These are phyloP conservation scores for Polyporus arcularius DNA, from an alignment of 768 basidiomycete species.

Conservation along the genomic window DNA sequence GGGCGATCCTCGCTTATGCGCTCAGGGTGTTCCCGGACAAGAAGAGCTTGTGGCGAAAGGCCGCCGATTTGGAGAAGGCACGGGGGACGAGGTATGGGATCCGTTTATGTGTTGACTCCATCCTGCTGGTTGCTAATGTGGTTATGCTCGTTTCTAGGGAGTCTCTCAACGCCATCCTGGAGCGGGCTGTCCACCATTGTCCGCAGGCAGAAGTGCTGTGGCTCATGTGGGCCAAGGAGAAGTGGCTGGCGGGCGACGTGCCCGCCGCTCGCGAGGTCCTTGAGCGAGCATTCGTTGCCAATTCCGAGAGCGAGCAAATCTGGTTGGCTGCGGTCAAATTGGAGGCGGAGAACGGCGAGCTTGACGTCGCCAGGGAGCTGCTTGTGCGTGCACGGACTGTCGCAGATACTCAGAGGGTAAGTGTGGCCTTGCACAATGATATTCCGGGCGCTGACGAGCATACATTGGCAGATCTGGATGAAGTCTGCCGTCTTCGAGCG, in stretches of 20 bases:
- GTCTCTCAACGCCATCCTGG: conserved; percentile 78
- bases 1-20: conserved; percentile 89
- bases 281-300: conserved; percentile 87
- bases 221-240: conserved; percentile 98
- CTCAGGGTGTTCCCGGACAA: conserved; percentile 89
- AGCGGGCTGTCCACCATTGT: conserved; percentile 83
- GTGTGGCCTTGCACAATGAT: conserved; percentile 25
- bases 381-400: conserved; percentile 87
- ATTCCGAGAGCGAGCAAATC: conserved; percentile 95
- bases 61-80: conserved; percentile 90
- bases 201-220: conserved; percentile 96
- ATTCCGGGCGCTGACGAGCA: conserved; percentile 1
- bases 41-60: conserved; percentile 83
- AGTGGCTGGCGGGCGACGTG: conserved; percentile 90
- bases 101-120: conserved; percentile 8
- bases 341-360: conserved; percentile 93
- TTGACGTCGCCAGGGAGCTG: conserved; percentile 82
- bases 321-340: conserved; percentile 98
- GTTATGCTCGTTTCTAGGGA: conserved; percentile 46
- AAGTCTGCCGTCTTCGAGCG: conserved; percentile 96
- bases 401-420: conserved; percentile 87
- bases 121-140: background rate
- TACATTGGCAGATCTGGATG: conserved; percentile 86
- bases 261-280: conserved; percentile 88
- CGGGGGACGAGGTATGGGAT: conserved; percentile 74